Conservation (phyloP, 2,329 filamentous ascomycete genomes). For the Penicillium sp. region DNA sequence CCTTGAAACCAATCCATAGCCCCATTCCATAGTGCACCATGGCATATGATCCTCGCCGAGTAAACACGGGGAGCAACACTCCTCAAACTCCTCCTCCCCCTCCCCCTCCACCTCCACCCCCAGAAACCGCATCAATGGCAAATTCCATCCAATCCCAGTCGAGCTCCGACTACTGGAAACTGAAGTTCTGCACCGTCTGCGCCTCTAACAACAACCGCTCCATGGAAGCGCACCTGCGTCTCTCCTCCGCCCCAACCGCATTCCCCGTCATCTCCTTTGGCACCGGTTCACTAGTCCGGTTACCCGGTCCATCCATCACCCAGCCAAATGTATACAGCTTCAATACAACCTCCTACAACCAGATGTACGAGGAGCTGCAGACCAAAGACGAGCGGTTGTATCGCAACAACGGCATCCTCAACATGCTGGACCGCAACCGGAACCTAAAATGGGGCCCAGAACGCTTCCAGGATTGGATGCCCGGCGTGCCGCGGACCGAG, state of each 20-base stretch:
- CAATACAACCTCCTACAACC: constrained; percentile 91
- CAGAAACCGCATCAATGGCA: constrained; percentile 12
- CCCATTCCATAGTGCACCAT: constrained; percentile 31
- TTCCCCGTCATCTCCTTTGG: constrained; percentile 99
- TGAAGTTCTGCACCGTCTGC: constrained; percentile 98
- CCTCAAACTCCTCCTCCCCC: constrained; percentile 44
- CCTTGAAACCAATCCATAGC: constrained; percentile 24
- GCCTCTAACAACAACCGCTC: constrained; percentile 97
- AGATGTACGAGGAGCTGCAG: constrained; percentile 87
- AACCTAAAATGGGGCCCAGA: constrained; percentile 92
- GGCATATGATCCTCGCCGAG: constrained; percentile 49
- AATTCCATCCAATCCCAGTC: constrained; percentile 13
- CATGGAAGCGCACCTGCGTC: constrained; percentile 98
- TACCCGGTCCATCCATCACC: constrained; percentile 83
- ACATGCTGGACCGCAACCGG: constrained; percentile 91
- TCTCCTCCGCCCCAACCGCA: constrained; percentile 72
- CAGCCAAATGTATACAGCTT: constrained; percentile 98
- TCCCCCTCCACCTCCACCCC: constrained; percentile 44
- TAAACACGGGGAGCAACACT: constrained; percentile 43
- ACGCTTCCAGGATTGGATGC: constrained; percentile 94
- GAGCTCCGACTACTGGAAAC: constrained; percentile 63
- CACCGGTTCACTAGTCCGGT: constrained; percentile 85
- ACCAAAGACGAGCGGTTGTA: constrained; percentile 83
- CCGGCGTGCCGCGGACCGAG: constrained; percentile 75
- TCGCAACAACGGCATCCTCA: constrained; percentile 83